Evolutionary conservation across 306 rosid genomes (phyloP), one percentile per base, ranked within the genome.

Genomic region (Begonia peltatifolia): DNA sequence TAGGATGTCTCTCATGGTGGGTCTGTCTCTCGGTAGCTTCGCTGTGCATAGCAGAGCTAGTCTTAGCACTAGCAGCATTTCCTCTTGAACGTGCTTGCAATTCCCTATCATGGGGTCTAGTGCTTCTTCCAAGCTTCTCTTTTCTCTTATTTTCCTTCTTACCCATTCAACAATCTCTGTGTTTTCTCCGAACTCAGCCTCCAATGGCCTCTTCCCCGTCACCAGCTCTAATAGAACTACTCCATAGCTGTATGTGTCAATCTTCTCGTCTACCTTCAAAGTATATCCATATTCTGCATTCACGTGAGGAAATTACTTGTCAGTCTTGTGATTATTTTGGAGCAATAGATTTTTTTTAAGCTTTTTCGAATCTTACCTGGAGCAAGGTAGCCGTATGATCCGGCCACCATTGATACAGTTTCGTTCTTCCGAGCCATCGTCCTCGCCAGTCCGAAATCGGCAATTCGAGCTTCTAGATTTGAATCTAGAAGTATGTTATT

Each of bases 381-480:
- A 58, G 95, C 99, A 55, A 90, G 86, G 81, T 90, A 90, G 59
- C 99, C 99, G 13, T 90, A 90, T 17, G 99, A 90, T 46, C 99
- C 94, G 42, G 87, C 99, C 67, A 90, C 84, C 87, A 81, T 81
- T 58, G 99, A 86, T 54, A 90, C 83, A 0, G 99, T 90, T 66
- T 90, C 95, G 42, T 90, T 90, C 73, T 83, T 90, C 47, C 74
- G 60, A 63, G 72, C 65, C 95, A 90, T 86, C 92, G 75, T 86
- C 65, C 89, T 73, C 50, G 99, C 99, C 64, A 90, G 74, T 25
- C 99, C 94, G 17, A 90, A 90, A 74, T 90, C 95, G 12, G 99
- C 95, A 18, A 86, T 80, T 65, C 96, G 72, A 47, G 95, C 84
- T 25, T 90, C 99, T 13, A 90, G 94, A 75, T 80, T 80, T 63